A percentile compares a stretch with the other conserved stretches of the same genome.
These are phyloP conservation scores for Elongisporangium prolatum DNA, from an alignment of 352 stramenopile genomes.

Conservation along the genomic window DNA sequence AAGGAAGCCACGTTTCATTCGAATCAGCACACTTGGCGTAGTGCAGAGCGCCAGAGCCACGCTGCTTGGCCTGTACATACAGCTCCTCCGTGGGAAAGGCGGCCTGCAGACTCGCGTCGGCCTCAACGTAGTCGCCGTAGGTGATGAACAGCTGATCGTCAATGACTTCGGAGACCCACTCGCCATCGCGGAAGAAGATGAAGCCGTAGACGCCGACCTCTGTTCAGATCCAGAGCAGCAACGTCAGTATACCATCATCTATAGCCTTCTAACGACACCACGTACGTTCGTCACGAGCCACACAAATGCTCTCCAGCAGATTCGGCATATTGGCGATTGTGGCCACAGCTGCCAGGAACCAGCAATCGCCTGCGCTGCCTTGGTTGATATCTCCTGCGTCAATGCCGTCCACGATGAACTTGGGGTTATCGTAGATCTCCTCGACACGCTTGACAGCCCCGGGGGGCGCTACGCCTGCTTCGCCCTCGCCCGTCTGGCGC, in stretches of 20 bases:
- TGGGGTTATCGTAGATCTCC: constrained; percentile 31
- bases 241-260: not conserved
- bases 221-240: not conserved
- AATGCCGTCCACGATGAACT: constrained; percentile 50
- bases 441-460: constrained; percentile 21
- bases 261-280: not conserved
- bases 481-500: constrained; percentile 9
- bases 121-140: constrained; percentile 19
- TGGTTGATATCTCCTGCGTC: constrained; percentile 68
- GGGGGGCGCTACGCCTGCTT: constrained; percentile 10
- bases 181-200: constrained; percentile 48
- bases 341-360: constrained; percentile 71
- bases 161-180: constrained; percentile 40
- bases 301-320: constrained; percentile 61
- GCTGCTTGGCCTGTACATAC: constrained; percentile 23
- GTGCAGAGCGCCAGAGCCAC: constrained; percentile 30
- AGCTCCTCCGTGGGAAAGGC: constrained; percentile 20
- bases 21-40: constrained; percentile 37
- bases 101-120: constrained; percentile 9
- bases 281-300: constrained; percentile 32
- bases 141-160: constrained; percentile 39
- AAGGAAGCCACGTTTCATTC: constrained; percentile 75
- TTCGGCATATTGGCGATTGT: constrained; percentile 62
- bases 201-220: constrained; percentile 45
- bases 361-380: constrained; percentile 73